Conservation (phyloP, 164 flowering plant species). For the Cinnamomum chago region DNA sequence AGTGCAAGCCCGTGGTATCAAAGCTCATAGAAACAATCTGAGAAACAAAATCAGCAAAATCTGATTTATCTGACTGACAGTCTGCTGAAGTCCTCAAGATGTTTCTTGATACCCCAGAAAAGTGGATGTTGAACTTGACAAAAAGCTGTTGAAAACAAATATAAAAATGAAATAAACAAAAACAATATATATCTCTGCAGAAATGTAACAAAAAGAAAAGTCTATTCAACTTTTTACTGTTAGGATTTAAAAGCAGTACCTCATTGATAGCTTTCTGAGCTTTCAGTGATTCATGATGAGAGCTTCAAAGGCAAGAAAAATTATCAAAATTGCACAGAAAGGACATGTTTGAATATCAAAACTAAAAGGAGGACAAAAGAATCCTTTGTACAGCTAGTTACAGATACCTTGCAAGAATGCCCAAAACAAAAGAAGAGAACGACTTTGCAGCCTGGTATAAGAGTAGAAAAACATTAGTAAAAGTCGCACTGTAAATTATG, state of each 20-base stretch:
- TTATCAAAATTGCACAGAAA: conserved; percentile 3
- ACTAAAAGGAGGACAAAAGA: neutral
- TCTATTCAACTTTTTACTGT: neutral
- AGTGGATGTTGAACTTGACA: conserved; percentile 90
- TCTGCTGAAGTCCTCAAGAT: conserved; percentile 39
- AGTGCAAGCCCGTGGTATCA: conserved; percentile 75
- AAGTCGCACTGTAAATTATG: conserved; percentile 6
- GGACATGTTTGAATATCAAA: neutral
- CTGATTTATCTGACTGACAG: conserved; percentile 40
- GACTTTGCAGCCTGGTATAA: conserved; percentile 61
- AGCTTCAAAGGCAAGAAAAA: conserved; percentile 43
- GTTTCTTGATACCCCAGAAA: conserved; percentile 75
- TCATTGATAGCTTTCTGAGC: conserved; percentile 94
- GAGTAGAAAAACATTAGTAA: conserved; percentile 14
- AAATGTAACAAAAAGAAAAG: neutral
- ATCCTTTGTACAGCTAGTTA: neutral
- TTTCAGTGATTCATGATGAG: conserved; percentile 91
- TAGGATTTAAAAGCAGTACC: conserved; percentile 36
- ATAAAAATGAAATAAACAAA: neutral
- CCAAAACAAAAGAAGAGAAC: conserved; percentile 74
- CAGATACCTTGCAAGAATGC: conserved; percentile 77
- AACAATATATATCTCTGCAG: neutral
- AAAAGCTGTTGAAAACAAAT: conserved; percentile 53
- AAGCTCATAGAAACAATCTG: conserved; percentile 81
- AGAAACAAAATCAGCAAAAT: conserved; percentile 69